Base-by-base conservation (phyloP, 306 rosid species). In the Vigna unguiculata region DNA sequence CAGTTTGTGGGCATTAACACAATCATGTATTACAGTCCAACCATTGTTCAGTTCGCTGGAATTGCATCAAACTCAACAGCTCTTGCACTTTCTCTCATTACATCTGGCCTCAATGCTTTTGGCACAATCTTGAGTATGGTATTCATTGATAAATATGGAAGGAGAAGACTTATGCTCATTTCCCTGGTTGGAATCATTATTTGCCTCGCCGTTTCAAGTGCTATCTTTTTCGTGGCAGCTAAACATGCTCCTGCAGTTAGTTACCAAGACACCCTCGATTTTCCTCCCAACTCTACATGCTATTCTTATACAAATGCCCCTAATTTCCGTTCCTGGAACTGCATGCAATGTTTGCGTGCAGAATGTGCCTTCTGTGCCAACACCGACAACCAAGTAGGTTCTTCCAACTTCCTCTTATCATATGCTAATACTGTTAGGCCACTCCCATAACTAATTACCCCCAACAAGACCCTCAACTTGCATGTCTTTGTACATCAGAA, bases 1-100 rank as follows among this genome's bases (percentile, higher is more conserved):
- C 98, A 93, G 54, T 85, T 93, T 62, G 93, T 89, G 3, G 98
- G 98, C 4, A 93, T 93, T 24, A 93, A 91, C 72, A 89, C 97
- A 0, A 91, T 93, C 81, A 88, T 93, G 97, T 93, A 93, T 51
- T 91, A 91, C 88, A 88, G 92, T 69, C 98, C 98, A 14, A 91
- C 89, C 32, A 91, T 93, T 17, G 88, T 93, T 78, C 98, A 93
- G 60, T 86, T 89, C 67, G 96, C 97, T 0, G 98, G 98, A 13
- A 86, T 84, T 61, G 96, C 98, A 40, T 88, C 93, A 1, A 93
- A 93, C 25, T 84, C 83, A 41, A 90, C 91, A 0, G 96, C 96
- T 9, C 76, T 93, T 10, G 96, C 93, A 13, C 91, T 93, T 6
- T 93, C 98, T 66, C 91, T 93, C 1, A 38, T 89, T 54, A 93